A percentile compares a stretch with the other conserved stretches of the same genome.
Conservation (phyloP, 495 filamentous ascomycete genomes). For the Aspergillus ellipticus region DNA sequence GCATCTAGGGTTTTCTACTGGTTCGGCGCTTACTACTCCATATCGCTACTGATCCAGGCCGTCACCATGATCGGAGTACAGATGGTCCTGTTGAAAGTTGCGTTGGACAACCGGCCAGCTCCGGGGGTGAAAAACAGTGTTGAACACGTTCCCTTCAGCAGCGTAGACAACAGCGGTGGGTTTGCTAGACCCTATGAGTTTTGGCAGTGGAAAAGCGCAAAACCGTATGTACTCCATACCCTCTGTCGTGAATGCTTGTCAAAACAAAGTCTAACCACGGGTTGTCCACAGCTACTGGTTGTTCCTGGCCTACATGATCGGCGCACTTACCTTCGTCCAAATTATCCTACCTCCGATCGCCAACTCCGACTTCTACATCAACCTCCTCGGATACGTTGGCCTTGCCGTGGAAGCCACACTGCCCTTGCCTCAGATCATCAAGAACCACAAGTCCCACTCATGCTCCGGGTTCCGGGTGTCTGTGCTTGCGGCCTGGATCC, state of each 20-base stretch:
- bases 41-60: slow-evolving; percentile 77
- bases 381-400: slow-evolving; percentile 74
- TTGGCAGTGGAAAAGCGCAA: slow-evolving; percentile 85
- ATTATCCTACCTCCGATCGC: slow-evolving; percentile 62
- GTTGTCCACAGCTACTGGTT: slow-evolving; percentile 69
- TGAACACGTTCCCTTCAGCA: slow-evolving; percentile 43
- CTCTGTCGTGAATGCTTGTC: neutral
- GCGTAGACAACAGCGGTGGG: slow-evolving; percentile 17
- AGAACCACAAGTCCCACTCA: slow-evolving; percentile 71
- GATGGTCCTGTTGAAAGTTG: slow-evolving; percentile 78
- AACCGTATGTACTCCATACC: slow-evolving; percentile 55
- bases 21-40: slow-evolving; percentile 81
- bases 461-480: slow-evolving; percentile 88
- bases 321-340: slow-evolving; percentile 63
- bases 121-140: slow-evolving; percentile 52
- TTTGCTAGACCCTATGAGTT: slow-evolving; percentile 75
- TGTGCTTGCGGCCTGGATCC: slow-evolving; percentile 81
- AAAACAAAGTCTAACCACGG: slow-evolving; percentile 4
- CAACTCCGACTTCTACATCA: slow-evolving; percentile 62
- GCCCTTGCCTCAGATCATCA: slow-evolving; percentile 82
- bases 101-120: slow-evolving; percentile 80
- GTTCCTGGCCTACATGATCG: slow-evolving; percentile 70
- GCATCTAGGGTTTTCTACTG: slow-evolving; percentile 80
- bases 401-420: slow-evolving; percentile 85
- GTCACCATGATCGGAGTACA: slow-evolving; percentile 84